phyloP scores from a whole-genome alignment of 2,329 filamentous ascomycete genomes.

The Scedosporium boydii region DNA sequence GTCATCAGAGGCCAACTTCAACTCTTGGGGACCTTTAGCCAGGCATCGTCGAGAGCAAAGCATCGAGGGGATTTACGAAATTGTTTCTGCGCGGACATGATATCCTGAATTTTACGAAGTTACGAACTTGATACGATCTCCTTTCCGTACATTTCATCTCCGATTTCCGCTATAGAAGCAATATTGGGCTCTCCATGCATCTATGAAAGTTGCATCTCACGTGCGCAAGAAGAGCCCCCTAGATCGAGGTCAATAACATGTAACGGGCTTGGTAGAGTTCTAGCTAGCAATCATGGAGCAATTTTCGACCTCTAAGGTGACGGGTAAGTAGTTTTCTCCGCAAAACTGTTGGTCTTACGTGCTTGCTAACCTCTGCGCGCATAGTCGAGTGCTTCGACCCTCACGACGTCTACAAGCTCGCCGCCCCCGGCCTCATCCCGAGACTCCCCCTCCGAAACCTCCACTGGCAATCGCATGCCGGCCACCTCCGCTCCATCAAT shows the following conservation, averaged over 20 bases:
- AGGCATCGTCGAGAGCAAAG: not conserved
- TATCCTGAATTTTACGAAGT: not conserved
- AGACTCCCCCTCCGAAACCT: constrained; percentile 82
- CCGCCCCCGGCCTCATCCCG: constrained; percentile 67
- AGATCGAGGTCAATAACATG: not conserved
- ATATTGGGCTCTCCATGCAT: not conserved
- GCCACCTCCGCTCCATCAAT: constrained; percentile 86
- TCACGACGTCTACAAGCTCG: constrained; percentile 72
- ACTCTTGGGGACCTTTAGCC: not conserved
- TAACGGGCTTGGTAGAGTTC: not conserved
- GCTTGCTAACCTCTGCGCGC: not conserved
- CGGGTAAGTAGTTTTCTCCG: constrained; percentile 39
- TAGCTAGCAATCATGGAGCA: constrained; percentile 45
- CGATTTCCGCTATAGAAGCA: not conserved
- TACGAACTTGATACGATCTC: not conserved
- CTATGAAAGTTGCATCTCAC: too few relatives aligned
- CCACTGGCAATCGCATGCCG: constrained; percentile 92
- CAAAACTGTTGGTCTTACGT: not conserved
- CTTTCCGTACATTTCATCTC: not conserved
- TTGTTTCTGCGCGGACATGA: not conserved
- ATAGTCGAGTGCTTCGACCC: constrained; percentile 95
- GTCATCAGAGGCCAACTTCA: not conserved
- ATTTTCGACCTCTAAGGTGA: constrained; percentile 68
- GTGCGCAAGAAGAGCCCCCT: not conserved
- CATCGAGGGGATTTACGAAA: not conserved